Conservation (phyloP, 1,284 basidiomycete species). For the Cryptococcus hybrid region DNA sequence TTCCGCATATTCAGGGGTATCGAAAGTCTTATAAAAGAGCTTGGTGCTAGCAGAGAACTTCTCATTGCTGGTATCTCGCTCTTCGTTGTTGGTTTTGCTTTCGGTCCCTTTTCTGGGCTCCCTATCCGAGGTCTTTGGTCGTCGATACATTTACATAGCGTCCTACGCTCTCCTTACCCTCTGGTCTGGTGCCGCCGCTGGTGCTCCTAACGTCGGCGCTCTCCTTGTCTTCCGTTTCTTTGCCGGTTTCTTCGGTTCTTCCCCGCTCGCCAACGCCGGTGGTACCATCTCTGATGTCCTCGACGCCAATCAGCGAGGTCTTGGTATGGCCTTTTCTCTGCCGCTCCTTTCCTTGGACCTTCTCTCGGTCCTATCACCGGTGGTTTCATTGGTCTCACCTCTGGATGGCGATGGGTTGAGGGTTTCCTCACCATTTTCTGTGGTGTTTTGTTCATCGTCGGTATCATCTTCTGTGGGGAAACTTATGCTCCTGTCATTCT, state of each 20-base stretch:
- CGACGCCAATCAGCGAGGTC: conserved; percentile 38
- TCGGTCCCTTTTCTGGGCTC: conserved; percentile 46
- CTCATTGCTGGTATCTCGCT: conserved; percentile 37
- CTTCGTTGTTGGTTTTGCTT: conserved; percentile 45
- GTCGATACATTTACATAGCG: conserved; percentile 63
- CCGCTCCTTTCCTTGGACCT: conserved; percentile 64
- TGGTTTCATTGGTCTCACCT: conserved; percentile 47
- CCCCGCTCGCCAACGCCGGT: conserved; percentile 48
- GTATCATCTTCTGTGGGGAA: conserved; percentile 45
- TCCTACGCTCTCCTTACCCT: conserved; percentile 48
- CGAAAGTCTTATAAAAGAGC: conserved; percentile 20
- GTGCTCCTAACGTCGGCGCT: conserved; percentile 27
- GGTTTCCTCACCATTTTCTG: conserved; percentile 62
- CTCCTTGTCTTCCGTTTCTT: conserved; percentile 42
- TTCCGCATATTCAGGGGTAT: conserved; percentile 38
- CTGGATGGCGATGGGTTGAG: conserved; percentile 58
- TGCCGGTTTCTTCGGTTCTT: conserved; percentile 47
- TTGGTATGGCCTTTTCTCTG: conserved; percentile 59
- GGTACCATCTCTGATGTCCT: conserved; percentile 46
- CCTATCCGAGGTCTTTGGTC: conserved; percentile 57
- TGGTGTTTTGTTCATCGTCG: conserved; percentile 30
- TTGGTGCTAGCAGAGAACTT: conserved; percentile 23
- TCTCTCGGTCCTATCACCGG: conserved; percentile 52
- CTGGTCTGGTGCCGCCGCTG: conserved; percentile 33
- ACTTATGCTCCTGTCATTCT: conserved; percentile 53